Evolutionary conservation across 495 filamentous ascomycete genomes (phyloP).

Genomic region (Tuber melanosporum): DNA sequence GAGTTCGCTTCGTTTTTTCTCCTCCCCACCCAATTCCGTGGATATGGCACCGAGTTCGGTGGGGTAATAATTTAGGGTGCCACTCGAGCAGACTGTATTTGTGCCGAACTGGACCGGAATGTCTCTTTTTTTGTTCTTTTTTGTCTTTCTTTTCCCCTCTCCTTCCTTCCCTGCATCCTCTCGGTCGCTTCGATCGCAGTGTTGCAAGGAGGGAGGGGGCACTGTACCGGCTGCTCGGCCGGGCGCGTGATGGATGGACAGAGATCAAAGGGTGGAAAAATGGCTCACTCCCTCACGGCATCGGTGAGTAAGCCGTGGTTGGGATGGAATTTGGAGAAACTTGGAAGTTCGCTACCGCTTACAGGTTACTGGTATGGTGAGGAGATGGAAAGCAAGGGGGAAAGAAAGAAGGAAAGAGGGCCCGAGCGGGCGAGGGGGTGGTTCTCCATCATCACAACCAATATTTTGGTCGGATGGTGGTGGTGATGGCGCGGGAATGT

Average conservation of each 20-base stretch:
- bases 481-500: neutral
- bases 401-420: neutral
- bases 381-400: neutral
- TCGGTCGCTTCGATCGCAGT: neutral
- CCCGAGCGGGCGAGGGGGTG: neutral
- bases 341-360: neutral
- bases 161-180: neutral
- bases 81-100: neutral
- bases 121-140: neutral
- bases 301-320: neutral
- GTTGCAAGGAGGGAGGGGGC: neutral
- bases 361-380: neutral
- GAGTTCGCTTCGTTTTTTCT: neutral
- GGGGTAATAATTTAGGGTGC: neutral
- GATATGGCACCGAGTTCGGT: neutral
- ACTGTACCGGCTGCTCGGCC: neutral
- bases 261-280: neutral
- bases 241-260: neutral
- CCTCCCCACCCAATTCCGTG: constrained; percentile 2
- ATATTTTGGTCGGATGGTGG: neutral
- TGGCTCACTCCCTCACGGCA: neutral
- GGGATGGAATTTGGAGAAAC: neutral
- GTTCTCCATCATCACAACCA: neutral
- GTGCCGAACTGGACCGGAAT: neutral
- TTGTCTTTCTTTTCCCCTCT: neutral